A percentile compares a stretch with the other conserved stretches of the same genome.
These are phyloP conservation scores for Bruguiera sexangula DNA, from an alignment of 345 rosid genomes.

Conservation along the genomic window DNA sequence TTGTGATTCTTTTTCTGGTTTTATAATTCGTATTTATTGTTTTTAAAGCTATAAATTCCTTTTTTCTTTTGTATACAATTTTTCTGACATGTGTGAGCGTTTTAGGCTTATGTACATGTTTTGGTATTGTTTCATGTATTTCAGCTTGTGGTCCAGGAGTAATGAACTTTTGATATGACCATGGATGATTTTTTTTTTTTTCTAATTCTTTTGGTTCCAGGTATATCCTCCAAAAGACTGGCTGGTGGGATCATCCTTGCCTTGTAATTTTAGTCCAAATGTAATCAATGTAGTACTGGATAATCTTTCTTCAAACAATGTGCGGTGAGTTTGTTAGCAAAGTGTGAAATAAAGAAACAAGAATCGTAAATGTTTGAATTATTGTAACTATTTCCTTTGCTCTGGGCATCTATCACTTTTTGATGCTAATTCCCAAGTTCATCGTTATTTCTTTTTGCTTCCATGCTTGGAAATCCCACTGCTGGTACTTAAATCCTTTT, in stretches of 20 bases:
- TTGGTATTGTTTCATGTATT: background rate
- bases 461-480: too few species aligned
- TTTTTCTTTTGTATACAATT: background rate
- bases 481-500: too few species aligned
- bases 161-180: background rate
- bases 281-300: conserved; percentile 53
- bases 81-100: background rate
- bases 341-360: background rate
- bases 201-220: conserved; percentile 39
- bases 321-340: conserved; percentile 50
- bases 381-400: too few species aligned
- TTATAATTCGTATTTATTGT: background rate
- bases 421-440: too few species aligned
- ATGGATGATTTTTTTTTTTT: background rate
- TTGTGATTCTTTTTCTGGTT: background rate
- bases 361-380: too few species aligned
- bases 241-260: conserved; percentile 78
- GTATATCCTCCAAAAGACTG: conserved; percentile 71
- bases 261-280: conserved; percentile 57
- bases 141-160: background rate
- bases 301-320: conserved; percentile 61
- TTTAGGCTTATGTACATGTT: background rate
- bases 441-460: too few species aligned
- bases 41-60: background rate
- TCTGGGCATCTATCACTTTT: too few species aligned